Base-by-base conservation (phyloP, 1,139 yeast genomes). In the Yamadazyma jaroonii region DNA sequence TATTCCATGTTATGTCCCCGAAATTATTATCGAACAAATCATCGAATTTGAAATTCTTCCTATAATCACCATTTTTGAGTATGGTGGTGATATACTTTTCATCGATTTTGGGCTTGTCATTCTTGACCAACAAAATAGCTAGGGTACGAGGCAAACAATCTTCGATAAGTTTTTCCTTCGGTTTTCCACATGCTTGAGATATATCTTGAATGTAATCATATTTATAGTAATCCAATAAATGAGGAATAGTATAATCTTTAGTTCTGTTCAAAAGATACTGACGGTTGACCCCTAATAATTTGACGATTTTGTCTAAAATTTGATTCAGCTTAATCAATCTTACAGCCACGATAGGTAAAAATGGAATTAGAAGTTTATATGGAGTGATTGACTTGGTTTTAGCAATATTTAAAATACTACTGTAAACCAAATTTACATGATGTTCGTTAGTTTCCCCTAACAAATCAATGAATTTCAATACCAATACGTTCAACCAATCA, bases 361-460 rank as follows among this genome's bases (percentile, higher is more conserved):
- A 85, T 0, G 96, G 96, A 3, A 88, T 77, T 25, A 89, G 62
- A 12, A 92, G 59, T 52, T 84, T 86, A 64, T 82, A 81, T 0
- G 88, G 81, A 2, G 85, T 74, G 23, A 77, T 55, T 1, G 63
- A 55, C 41, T 69, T 67, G 2, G 68, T 59, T 13, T 60, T 56
- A 0, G 82, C 72, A 9, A 81, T 68, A 17, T 67, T 59, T 14
- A 73, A 57, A 14, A 85, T 57, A 37, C 79, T 78, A 49, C 76
- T 77, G 45, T 79, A 77, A 0, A 86, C 87, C 36, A 82, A 62
- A 35, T 85, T 77, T 1, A 80, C 75, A 45, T 78, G 77, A 44
- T 83, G 83, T 29, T 79, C 77, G 48, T 79, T 80, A 2, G 63
- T 51, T 20, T 80, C 81, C 2, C 84, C 81, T 41, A 87, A 62